Conservation (phyloP, 331 rosid genomes). For the Acacia concinna region DNA sequence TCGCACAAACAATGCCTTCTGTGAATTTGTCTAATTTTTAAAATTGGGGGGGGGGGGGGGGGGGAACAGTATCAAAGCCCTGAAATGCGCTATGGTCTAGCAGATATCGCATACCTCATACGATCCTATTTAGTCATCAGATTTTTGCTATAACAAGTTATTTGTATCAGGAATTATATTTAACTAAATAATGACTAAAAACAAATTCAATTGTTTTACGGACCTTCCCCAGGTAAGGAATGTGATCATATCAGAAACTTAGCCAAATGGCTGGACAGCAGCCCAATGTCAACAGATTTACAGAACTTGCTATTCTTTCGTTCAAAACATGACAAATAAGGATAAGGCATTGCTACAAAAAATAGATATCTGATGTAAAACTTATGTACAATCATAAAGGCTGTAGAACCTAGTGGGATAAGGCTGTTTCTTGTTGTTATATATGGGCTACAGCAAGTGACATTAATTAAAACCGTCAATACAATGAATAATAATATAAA, state of each 20-base stretch:
- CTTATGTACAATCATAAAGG: background rate
- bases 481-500: background rate
- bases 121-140: background rate
- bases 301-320: background rate
- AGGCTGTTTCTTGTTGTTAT: too few relatives aligned
- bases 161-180: background rate
- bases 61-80: background rate
- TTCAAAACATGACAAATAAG: background rate
- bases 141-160: background rate
- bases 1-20: background rate
- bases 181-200: background rate
- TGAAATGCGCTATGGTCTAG: background rate
- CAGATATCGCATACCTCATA: background rate
- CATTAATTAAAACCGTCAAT: background rate
- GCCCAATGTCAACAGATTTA: background rate
- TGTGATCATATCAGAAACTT: background rate
- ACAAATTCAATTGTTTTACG: background rate
- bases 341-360: background rate
- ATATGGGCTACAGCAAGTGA: background rate
- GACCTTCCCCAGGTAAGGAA: slow-evolving; percentile 12
- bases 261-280: background rate
- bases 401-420: background rate
- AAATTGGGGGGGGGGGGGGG: background rate
- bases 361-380: background rate
- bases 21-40: background rate